phyloP scores from a whole-genome alignment of 768 basidiomycete genomes.

The Tylopilus vinaceipallidus region DNA sequence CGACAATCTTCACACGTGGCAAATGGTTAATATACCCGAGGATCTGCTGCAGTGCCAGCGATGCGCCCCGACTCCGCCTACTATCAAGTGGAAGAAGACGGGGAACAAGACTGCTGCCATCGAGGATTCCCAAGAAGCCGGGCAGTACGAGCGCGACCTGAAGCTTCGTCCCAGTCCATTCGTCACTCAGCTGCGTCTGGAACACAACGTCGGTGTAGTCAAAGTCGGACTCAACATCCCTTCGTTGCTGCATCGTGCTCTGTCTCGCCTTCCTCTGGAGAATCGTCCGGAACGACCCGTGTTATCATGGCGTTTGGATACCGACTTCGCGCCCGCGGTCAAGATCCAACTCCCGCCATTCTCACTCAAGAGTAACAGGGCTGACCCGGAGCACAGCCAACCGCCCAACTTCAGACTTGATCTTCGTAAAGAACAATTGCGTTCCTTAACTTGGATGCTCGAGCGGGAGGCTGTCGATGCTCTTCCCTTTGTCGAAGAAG shows the following conservation, averaged over 20 bases:
- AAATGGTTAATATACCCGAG: constrained; percentile 44
- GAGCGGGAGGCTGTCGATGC: constrained; percentile 64
- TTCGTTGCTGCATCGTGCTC: constrained; percentile 83
- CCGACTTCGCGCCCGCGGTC: constrained; percentile 68
- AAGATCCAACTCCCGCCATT: constrained; percentile 63
- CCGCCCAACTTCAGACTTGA: constrained; percentile 74
- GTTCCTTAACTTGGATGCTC: constrained; percentile 93
- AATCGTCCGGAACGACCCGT: constrained; percentile 44
- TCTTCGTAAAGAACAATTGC: constrained; percentile 82
- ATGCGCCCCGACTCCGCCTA: constrained; percentile 78
- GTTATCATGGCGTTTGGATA: constrained; percentile 80
- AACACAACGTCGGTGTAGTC: constrained; percentile 63
- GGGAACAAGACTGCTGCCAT: constrained; percentile 62
- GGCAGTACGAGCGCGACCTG: constrained; percentile 82
- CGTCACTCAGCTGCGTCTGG: constrained; percentile 76
- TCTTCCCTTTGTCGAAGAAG: constrained; percentile 85
- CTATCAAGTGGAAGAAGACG: constrained; percentile 68
- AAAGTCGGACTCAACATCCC: constrained; percentile 87
- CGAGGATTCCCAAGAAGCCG: constrained; percentile 85
- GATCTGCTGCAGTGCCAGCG: constrained; percentile 62
- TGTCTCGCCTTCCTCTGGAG: constrained; percentile 69
- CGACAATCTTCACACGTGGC: constrained; percentile 67
- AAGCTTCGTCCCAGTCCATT: constrained; percentile 86
- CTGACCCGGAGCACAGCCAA: constrained; percentile 66
- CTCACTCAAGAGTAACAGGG: constrained; percentile 69